These are phyloP conservation scores for Madurella fahalii DNA, from an alignment of 2,329 filamentous ascomycete species.

Conservation along the genomic window DNA sequence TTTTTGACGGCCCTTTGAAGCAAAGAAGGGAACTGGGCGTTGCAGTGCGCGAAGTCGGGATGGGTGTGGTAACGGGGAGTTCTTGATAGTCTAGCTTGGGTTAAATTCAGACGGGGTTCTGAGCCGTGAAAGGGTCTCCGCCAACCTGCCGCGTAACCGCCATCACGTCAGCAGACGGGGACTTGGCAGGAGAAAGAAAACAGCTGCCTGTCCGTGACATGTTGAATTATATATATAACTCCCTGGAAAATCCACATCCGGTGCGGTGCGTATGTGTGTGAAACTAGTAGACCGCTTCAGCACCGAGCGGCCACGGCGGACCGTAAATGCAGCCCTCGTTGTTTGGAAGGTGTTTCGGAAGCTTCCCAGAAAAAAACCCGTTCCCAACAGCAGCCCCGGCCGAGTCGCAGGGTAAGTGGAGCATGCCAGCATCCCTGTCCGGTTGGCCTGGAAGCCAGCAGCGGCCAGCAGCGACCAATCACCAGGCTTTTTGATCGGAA, in stretches of 20 bases:
- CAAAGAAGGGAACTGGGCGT: not conserved
- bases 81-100: slow-evolving; percentile 8
- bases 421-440: not conserved
- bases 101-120: slow-evolving; percentile 10
- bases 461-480: slow-evolving; percentile 19
- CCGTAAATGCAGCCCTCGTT: not conserved
- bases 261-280: too few relatives aligned
- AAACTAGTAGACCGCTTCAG: not conserved
- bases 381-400: not conserved
- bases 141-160: slow-evolving; percentile 12
- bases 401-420: slow-evolving; percentile 3
- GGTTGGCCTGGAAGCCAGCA: slow-evolving; percentile 11
- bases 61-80: not conserved
- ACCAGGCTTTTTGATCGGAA: slow-evolving; percentile 3
- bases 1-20: not conserved
- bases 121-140: not conserved
- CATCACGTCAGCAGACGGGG: slow-evolving; percentile 8
- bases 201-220: slow-evolving; percentile 7
- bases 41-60: not conserved
- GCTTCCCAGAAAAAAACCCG: slow-evolving; percentile 5
- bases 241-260: not conserved
- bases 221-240: not conserved
- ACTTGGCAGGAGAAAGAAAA: not conserved
- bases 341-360: slow-evolving; percentile 19
- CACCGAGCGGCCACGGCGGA: not conserved